Percentiles rank a stretch among this genome's conserved stretches.
phyloP scores from a whole-genome alignment of 2,329 filamentous ascomycete species.

The Samsoniella hepiali region DNA sequence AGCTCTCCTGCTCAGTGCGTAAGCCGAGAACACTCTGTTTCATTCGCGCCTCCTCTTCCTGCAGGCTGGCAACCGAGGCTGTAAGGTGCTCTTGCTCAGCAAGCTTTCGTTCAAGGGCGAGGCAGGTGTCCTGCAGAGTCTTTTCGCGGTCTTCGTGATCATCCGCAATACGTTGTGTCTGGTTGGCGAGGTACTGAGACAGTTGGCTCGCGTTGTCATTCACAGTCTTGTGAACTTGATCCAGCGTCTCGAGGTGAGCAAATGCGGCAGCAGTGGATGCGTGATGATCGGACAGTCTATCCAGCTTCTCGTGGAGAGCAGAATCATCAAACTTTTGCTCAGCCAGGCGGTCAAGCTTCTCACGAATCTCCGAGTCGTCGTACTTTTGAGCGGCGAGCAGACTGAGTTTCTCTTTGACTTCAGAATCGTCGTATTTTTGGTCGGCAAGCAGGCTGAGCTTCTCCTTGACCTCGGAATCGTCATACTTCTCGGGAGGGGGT shows the following conservation, averaged over 20 bases:
- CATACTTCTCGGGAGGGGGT: constrained; percentile 57
- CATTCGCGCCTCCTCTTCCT: constrained; percentile 52
- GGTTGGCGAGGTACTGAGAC: constrained; percentile 72
- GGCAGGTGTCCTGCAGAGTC: constrained; percentile 72
- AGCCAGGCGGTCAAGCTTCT: constrained; percentile 27
- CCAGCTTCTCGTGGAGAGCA: constrained; percentile 27
- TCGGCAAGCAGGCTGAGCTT: constrained; percentile 34
- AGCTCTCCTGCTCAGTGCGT: constrained; percentile 67
- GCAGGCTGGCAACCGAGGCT: constrained; percentile 49
- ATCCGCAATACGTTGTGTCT: constrained; percentile 70
- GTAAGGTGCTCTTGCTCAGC: constrained; percentile 63
- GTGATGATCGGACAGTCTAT: constrained; percentile 42
- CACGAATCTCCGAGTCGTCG: constrained; percentile 30
- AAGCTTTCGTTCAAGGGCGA: constrained; percentile 75
- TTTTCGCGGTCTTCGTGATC: constrained; percentile 77
- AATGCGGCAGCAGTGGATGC: constrained; percentile 66
- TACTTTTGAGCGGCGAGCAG: constrained; percentile 24
- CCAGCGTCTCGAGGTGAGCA: constrained; percentile 74
- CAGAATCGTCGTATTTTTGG: constrained; percentile 34
- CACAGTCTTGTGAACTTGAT: constrained; percentile 86
- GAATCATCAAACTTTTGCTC: constrained; percentile 21
- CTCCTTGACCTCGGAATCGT: constrained; percentile 39
- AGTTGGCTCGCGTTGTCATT: constrained; percentile 80
- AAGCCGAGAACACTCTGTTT: constrained; percentile 56
- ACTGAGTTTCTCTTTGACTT: constrained; percentile 27